phyloP scores from a whole-genome alignment of 805 yeast species.

The Candida xiaguanensis region DNA sequence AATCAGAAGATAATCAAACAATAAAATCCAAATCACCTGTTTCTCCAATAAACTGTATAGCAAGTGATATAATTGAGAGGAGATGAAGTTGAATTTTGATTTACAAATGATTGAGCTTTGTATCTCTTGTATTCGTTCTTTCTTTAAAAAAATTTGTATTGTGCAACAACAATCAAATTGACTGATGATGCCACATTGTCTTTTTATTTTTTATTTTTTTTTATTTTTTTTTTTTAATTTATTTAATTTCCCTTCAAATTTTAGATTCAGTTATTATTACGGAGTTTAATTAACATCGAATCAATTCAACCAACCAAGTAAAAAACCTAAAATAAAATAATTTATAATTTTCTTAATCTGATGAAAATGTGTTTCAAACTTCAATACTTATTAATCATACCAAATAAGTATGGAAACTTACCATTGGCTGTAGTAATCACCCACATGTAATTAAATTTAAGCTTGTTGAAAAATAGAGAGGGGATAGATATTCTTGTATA shows the following conservation, averaged over 20 bases:
- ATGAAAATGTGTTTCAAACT: no score
- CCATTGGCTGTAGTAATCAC: no score
- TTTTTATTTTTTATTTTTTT: not conserved
- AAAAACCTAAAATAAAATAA: not conserved
- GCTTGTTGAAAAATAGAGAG: no score
- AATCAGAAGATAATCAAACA: not conserved
- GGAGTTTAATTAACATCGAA: not conserved
- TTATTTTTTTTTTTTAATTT: not conserved
- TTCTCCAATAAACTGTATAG: not conserved
- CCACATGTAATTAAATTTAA: no score
- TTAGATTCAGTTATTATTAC: not conserved
- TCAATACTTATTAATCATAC: no score
- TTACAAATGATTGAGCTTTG: no score
- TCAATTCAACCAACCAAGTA: not conserved
- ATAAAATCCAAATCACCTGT: not conserved
- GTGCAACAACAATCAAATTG: not conserved
- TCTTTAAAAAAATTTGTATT: no score
- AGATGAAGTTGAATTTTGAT: no score
- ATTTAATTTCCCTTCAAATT: not conserved
- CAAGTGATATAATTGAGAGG: not conserved
- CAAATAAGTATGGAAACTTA: no score
- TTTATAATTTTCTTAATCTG: no score
- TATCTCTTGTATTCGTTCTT: no score
- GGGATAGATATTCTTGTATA: no score
- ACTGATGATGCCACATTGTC: conserved; percentile 1